phyloP scores from a whole-genome alignment of 208 protist genomes.

The Trypanosoma caninum region DNA sequence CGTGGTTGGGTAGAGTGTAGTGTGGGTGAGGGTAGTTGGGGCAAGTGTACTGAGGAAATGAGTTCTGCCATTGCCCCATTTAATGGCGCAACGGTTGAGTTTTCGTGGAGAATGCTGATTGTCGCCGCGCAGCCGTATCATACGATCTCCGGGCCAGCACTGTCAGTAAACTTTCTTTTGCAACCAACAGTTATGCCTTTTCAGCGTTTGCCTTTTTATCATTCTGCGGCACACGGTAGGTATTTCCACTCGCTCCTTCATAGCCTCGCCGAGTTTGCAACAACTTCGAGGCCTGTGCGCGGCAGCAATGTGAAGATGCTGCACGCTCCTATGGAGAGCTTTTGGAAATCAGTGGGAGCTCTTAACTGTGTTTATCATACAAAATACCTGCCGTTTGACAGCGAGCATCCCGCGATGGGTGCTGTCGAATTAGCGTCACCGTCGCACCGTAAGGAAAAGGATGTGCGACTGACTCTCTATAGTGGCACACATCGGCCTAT shows the following conservation, averaged over 20 bases:
- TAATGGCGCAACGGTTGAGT: slow-evolving; percentile 35
- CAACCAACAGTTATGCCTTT: slow-evolving; percentile 62
- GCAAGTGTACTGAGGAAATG: too few species aligned
- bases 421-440: slow-evolving; percentile 65
- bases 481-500: slow-evolving; percentile 37
- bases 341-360: slow-evolving; percentile 65
- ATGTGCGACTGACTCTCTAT: slow-evolving; percentile 76
- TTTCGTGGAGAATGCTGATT: slow-evolving; percentile 52
- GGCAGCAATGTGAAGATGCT: slow-evolving; percentile 42
- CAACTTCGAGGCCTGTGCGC: slow-evolving; percentile 52
- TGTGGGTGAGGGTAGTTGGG: too few species aligned
- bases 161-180: slow-evolving; percentile 60
- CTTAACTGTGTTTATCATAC: slow-evolving; percentile 78
- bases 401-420: slow-evolving; percentile 49
- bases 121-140: slow-evolving; percentile 81
- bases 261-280: slow-evolving; percentile 73
- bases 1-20: too few species aligned
- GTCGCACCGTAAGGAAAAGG: slow-evolving; percentile 48
- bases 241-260: slow-evolving; percentile 82
- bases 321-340: slow-evolving; percentile 50
- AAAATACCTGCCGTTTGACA: slow-evolving; percentile 20
- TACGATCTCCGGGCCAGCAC: slow-evolving; percentile 71
- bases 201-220: slow-evolving; percentile 48
- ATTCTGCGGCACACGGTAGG: slow-evolving; percentile 33
- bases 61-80: slow-evolving; percentile 13